phyloP scores from a whole-genome alignment of 306 rosid species.

The Clitoria ternatea region DNA sequence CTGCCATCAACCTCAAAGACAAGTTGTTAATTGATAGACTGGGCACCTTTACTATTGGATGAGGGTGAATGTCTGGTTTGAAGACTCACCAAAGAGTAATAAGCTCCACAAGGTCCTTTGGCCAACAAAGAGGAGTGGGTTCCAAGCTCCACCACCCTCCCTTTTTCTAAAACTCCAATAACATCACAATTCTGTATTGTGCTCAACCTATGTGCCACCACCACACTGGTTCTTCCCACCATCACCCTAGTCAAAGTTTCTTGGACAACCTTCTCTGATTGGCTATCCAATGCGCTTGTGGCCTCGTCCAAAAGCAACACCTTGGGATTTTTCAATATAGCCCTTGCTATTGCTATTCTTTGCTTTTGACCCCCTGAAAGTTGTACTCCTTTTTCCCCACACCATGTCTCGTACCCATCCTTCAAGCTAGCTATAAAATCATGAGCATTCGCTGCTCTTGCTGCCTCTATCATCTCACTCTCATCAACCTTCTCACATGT shows the following conservation, averaged over 20 bases:
- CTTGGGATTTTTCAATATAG: constrained; percentile 40
- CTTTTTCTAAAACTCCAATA: constrained; percentile 42
- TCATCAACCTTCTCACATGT: constrained; percentile 17
- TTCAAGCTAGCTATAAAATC: constrained; percentile 37
- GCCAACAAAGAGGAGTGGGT: constrained; percentile 39
- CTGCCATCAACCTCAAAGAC: too few species aligned
- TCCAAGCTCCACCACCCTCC: constrained; percentile 45
- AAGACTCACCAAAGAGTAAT: constrained; percentile 34
- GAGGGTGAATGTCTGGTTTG: constrained; percentile 19
- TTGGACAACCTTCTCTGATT: constrained; percentile 45
- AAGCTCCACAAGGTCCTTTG: constrained; percentile 43
- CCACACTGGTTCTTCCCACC: constrained; percentile 51
- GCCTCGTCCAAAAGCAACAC: constrained; percentile 52
- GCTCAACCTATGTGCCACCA: constrained; percentile 54
- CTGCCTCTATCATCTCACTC: constrained; percentile 42
- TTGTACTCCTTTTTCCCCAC: constrained; percentile 46
- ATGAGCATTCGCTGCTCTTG: constrained; percentile 48
- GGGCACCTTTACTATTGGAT: not conserved
- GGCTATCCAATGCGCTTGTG: constrained; percentile 52
- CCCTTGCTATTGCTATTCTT: constrained; percentile 56
- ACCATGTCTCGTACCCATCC: constrained; percentile 45
- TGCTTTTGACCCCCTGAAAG: constrained; percentile 65
- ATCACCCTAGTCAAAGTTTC: constrained; percentile 36
- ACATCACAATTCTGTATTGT: constrained; percentile 43
- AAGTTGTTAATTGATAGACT: not conserved